Percentiles rank a stretch among this genome's conserved stretches.
Evolutionary conservation across 2,329 filamentous ascomycete genomes (phyloP).

Genomic region (Nothopassalora personata): DNA sequence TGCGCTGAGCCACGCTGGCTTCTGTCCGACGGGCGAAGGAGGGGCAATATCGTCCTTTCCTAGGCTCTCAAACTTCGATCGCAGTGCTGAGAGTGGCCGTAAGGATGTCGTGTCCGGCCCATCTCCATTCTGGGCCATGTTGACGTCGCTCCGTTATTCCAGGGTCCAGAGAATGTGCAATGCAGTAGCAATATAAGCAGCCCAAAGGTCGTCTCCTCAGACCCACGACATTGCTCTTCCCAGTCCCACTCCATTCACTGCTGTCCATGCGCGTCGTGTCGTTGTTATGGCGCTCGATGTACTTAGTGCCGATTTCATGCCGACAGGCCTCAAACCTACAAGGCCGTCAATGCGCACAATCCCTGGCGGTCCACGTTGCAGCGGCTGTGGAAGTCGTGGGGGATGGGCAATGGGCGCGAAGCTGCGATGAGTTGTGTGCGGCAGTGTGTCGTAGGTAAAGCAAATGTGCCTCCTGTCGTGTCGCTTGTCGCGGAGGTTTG

Average conservation of each 20-base stretch:
- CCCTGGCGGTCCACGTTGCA: constrained; percentile 6
- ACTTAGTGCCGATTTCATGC: constrained; percentile 3
- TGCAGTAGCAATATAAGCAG: not conserved
- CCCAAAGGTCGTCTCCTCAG: not conserved
- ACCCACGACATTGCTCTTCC: not conserved
- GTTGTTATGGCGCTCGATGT: not conserved
- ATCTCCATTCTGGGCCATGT: constrained; percentile 39
- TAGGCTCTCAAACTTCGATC: constrained; percentile 77
- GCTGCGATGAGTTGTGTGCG: not conserved
- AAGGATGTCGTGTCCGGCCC: constrained; percentile 73
- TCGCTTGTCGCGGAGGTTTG: not conserved
- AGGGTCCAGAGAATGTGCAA: not conserved
- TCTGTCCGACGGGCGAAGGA: constrained; percentile 12
- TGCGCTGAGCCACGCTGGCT: constrained; percentile 6
- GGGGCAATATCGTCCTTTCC: constrained; percentile 24
- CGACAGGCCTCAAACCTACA: not conserved
- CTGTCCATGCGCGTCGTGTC: not conserved
- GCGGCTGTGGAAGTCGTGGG: not conserved
- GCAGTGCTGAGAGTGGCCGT: constrained; percentile 74
- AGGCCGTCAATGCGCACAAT: constrained; percentile 12
- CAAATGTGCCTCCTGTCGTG: not conserved
- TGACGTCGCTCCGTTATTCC: constrained; percentile 2
- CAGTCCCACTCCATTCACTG: not conserved
- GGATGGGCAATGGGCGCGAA: not conserved
- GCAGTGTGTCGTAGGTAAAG: not conserved